Base-by-base conservation (phyloP, 306 rosid genomes). In the Trifolium repens region DNA sequence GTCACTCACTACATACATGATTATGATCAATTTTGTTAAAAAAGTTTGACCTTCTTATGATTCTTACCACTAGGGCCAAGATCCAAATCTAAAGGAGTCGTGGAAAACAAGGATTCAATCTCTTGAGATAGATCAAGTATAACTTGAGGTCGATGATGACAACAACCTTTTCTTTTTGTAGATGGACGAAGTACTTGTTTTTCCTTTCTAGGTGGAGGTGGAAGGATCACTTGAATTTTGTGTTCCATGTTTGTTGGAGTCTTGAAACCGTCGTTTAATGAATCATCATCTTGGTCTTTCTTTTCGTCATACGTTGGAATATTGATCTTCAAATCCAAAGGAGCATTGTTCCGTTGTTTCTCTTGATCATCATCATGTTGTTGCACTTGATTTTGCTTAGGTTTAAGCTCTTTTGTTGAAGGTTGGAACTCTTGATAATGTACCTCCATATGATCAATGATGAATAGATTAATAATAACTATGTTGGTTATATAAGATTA, bases 161-260 rank as follows among this genome's bases (percentile, higher is more conserved):
- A 11, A 19, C 8, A 4, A 2, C 74, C 78, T 81, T 77, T 84
- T 67, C 89, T 70, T 69, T 92, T 92, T 67, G 13, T 75, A 26
- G 76, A 19, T 5, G 82, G 81, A 11, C 22, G 46, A 1, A 87
- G 22, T 39, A 39, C 8, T 34, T 35, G 46, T 78, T 87, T 90
- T n/a, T 87, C 88, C 75, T 90, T 90, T 77, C 87, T 84, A 9
- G 96, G 96, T 46, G 96, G 91, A 69, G 86, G 85, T 4, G 97
- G 96, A n/a, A 74, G 78, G 15, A 4, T 61, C 2, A 79, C 37
- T 58, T 58, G 87, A 63, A 87, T 87, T 47, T 68, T 85, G 76
- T 80, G 84, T n/a, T 85, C 87, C 37, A 15, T 14, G 5, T 88
- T 75, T 2, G 89, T 92, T 12, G 96, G 97, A 74, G 97, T 92